phyloP scores from a whole-genome alignment of 2,329 filamentous ascomycete species.

The Fusarium tjaetaba region DNA sequence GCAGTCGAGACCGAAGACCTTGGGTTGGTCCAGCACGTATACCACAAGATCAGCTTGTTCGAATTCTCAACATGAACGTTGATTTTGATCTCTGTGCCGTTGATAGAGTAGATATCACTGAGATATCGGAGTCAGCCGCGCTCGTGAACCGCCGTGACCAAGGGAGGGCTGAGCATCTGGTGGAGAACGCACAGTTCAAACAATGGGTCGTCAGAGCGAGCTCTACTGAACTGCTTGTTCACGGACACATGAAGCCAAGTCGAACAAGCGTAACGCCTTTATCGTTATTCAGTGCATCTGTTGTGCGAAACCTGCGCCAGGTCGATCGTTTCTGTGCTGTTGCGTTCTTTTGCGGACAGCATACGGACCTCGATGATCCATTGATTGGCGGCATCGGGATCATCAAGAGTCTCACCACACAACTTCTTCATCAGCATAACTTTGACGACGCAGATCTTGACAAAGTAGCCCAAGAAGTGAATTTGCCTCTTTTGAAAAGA shows the following conservation, averaged over 20 bases:
- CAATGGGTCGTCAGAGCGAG: background rate
- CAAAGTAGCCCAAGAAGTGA: fast-evolving
- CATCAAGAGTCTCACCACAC: background rate
- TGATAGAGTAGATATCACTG: background rate
- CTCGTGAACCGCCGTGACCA: background rate
- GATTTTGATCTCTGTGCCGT: background rate
- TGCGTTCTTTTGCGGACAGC: background rate
- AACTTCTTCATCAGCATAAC: background rate
- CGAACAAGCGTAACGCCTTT: background rate
- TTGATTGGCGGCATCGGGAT: fast-evolving
- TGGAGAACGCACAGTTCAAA: background rate
- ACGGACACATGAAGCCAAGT: background rate
- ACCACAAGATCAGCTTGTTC: background rate
- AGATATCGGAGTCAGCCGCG: background rate
- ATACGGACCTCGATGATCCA: background rate
- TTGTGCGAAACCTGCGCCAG: background rate
- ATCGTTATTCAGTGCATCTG: background rate
- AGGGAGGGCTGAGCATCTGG: background rate
- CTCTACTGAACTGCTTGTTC: background rate
- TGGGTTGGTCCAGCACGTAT: background rate
- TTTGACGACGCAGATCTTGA: background rate
- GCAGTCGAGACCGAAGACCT: background rate
- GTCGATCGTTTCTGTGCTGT: background rate
- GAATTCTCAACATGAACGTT: background rate
- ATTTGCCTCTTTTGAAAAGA: background rate